Conservation (phyloP, 768 basidiomycete species). For the Podaxis sp. region DNA sequence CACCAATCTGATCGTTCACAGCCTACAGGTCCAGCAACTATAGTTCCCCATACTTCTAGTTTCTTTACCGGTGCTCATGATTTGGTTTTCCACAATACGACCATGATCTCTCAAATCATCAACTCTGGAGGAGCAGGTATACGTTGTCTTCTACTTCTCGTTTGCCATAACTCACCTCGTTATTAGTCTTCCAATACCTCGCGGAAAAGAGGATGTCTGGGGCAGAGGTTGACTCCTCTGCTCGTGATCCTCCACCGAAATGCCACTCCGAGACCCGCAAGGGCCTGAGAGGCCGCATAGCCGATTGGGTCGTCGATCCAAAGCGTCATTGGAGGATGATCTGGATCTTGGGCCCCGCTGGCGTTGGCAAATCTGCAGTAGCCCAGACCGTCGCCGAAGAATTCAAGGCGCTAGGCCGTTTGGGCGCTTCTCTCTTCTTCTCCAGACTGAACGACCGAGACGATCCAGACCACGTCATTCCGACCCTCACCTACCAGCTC, state of each 20-base stretch:
- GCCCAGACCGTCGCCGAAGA: background rate
- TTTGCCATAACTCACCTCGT: too few species aligned
- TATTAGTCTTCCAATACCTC: background rate
- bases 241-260: background rate
- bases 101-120: background rate
- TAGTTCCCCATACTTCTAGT: too few species aligned
- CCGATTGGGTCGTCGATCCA: background rate
- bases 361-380: background rate
- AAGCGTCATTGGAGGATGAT: background rate
- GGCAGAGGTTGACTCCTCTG: background rate
- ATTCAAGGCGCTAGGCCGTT: background rate
- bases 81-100: background rate
- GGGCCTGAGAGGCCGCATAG: background rate
- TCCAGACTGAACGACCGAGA: background rate
- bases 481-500: background rate
- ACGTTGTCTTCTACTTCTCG: background rate
- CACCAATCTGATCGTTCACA: too few species aligned
- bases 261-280: background rate
- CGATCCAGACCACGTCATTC: background rate
- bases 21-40: too few species aligned
- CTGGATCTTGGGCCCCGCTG: background rate
- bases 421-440: background rate
- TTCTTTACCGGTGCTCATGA: background rate
- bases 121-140: background rate
- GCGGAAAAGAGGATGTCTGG: background rate